phyloP scores from a whole-genome alignment of 192 early-diverging fungal species.

The Coemansia sp. region DNA sequence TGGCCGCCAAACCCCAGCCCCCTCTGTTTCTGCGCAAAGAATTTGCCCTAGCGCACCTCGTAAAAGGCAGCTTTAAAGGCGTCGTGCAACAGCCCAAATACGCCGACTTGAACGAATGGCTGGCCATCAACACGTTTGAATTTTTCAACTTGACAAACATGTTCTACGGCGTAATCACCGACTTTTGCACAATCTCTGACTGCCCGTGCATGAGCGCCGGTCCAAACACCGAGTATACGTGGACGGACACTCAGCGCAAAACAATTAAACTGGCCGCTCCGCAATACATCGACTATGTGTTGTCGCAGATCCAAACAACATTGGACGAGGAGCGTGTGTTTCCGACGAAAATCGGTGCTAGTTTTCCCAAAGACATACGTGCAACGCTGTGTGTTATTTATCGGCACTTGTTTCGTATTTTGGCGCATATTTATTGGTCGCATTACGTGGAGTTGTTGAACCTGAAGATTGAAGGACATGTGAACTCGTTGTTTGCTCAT shows the following conservation, averaged over 20 bases:
- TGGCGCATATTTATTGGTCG: conserved; percentile 90
- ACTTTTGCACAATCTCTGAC: conserved; percentile 78
- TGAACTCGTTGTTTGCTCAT: conserved; percentile 96
- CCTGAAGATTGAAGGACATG: conserved; percentile 79
- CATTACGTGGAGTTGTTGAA: conserved; percentile 87
- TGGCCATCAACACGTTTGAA: conserved; percentile 81
- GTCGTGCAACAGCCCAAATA: conserved; percentile 87
- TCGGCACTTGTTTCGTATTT: conserved; percentile 81
- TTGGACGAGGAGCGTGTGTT: conserved; percentile 89
- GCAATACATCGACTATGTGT: conserved; percentile 94
- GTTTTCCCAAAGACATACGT: conserved; percentile 82
- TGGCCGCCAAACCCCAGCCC: conserved; percentile 25
- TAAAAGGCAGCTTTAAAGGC: conserved; percentile 89
- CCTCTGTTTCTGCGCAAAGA: conserved; percentile 65
- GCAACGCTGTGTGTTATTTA: conserved; percentile 68
- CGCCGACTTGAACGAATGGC: conserved; percentile 94
- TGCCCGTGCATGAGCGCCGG: conserved; percentile 89
- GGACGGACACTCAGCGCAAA: conserved; percentile 82
- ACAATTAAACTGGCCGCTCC: conserved; percentile 84
- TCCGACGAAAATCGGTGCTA: conserved; percentile 87
- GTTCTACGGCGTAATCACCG: conserved; percentile 84
- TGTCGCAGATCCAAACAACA: conserved; percentile 79
- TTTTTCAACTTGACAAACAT: conserved; percentile 91
- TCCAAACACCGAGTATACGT: conserved; percentile 79
- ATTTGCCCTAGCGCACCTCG: conserved; percentile 67